Evolutionary conservation across 495 filamentous ascomycete genomes (phyloP).

Genomic region (Penicillium goetzii): DNA sequence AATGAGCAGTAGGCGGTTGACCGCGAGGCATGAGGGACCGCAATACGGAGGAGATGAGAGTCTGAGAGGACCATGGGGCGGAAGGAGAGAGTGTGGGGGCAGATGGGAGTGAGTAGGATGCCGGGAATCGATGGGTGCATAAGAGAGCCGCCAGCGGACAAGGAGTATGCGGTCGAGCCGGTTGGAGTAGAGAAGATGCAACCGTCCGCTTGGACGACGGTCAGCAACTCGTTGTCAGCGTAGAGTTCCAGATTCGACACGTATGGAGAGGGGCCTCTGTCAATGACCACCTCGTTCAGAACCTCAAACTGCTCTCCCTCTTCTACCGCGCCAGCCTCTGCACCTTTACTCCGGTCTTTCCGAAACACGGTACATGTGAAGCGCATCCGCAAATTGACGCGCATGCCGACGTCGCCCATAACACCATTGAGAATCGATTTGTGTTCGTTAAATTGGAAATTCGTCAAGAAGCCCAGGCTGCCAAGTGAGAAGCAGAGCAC

Average conservation of each 20-base stretch:
- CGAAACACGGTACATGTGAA: slow-evolving; percentile 96
- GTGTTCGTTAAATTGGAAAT: slow-evolving; percentile 84
- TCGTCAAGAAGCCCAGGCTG: slow-evolving; percentile 89
- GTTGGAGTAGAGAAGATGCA: slow-evolving; percentile 97
- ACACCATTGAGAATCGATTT: slow-evolving; percentile 78
- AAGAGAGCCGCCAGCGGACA: slow-evolving; percentile 92
- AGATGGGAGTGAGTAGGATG: slow-evolving; percentile 96
- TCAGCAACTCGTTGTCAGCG: slow-evolving; percentile 88
- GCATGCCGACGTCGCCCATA: slow-evolving; percentile 92
- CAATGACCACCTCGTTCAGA: slow-evolving; percentile 96
- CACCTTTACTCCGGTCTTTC: slow-evolving; percentile 49
- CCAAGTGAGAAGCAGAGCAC: slow-evolving; percentile 88
- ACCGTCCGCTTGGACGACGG: slow-evolving; percentile 93
- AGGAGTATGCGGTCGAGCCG: slow-evolving; percentile 91
- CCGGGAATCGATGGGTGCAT: slow-evolving; percentile 97
- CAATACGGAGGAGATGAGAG: slow-evolving; percentile 84
- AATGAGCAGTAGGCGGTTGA: slow-evolving; percentile 95
- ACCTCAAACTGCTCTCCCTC: slow-evolving; percentile 91
- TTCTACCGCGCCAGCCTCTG: slow-evolving; percentile 57
- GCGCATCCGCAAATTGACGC: slow-evolving; percentile 93
- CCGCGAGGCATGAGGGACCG: slow-evolving; percentile 79
- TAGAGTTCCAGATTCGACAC: slow-evolving; percentile 95
- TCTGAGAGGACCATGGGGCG: slow-evolving; percentile 99
- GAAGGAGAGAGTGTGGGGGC: slow-evolving; percentile 95
- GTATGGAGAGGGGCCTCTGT: slow-evolving; percentile 94